Evolutionary conservation across 805 yeast species (phyloP).

Genomic region (Saturnispora sanitii): DNA sequence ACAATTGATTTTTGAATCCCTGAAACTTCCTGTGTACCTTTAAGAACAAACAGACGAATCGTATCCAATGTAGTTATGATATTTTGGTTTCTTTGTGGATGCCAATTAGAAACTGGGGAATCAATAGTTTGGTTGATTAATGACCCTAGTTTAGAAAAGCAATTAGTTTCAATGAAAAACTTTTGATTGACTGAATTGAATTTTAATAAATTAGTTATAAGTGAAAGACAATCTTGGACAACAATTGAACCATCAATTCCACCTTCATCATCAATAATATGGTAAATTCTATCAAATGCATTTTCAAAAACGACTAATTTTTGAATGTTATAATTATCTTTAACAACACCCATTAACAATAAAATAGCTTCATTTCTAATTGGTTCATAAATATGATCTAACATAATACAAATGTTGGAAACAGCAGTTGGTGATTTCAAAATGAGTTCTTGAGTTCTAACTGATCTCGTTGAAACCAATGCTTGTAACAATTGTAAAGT

Average conservation of each 20-base stretch:
- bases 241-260: slow-evolving; percentile 80
- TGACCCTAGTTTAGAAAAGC: slow-evolving; percentile 53
- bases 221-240: slow-evolving; percentile 81
- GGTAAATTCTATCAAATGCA: slow-evolving; percentile 72
- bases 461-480: slow-evolving; percentile 64
- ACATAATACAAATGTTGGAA: slow-evolving; percentile 54
- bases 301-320: slow-evolving; percentile 92
- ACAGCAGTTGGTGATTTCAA: slow-evolving; percentile 70
- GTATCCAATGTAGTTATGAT: slow-evolving; percentile 61
- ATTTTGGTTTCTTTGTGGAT: slow-evolving; percentile 63
- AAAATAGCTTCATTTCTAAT: slow-evolving; percentile 80
- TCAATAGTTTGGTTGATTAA: slow-evolving; percentile 45
- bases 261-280: slow-evolving; percentile 78
- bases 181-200: slow-evolving; percentile 88
- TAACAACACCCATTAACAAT: slow-evolving; percentile 72
- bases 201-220: slow-evolving; percentile 61
- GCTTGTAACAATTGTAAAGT: slow-evolving; percentile 81
- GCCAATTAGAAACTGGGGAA: slow-evolving; percentile 50
- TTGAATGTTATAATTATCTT: slow-evolving; percentile 77
- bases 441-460: slow-evolving; percentile 62
- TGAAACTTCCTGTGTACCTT: slow-evolving; percentile 57
- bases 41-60: slow-evolving; percentile 58
- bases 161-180: slow-evolving; percentile 75
- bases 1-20: slow-evolving; percentile 53
- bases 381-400: slow-evolving; percentile 68